These are phyloP conservation scores for Phaeosphaeriaceae sp. DNA, from an alignment of 2,329 filamentous ascomycete species.

Conservation along the genomic window DNA sequence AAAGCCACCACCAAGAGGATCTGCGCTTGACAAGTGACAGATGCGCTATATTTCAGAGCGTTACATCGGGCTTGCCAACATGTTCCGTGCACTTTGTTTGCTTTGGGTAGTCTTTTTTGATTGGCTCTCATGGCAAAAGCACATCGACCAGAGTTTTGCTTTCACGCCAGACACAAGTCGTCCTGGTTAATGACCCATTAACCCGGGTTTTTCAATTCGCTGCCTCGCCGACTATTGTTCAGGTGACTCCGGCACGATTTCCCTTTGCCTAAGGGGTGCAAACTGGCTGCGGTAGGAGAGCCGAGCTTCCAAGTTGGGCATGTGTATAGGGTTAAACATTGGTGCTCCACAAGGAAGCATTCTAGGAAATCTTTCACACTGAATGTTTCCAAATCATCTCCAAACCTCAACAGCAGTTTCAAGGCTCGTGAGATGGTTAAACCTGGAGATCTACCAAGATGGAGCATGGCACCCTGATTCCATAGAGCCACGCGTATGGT, in stretches of 20 bases:
- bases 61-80: constrained; percentile 24
- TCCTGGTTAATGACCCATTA: constrained; percentile 19
- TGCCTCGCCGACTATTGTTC: constrained; percentile 23
- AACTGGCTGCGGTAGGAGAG: too few relatives aligned
- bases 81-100: constrained; percentile 9
- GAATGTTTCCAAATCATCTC: too few relatives aligned
- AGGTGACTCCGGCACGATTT: constrained; percentile 1
- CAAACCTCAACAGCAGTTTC: too few relatives aligned
- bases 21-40: constrained; percentile 17
- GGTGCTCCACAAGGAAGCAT: neutral
- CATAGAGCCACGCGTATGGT: constrained; percentile 31
- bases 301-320: constrained; percentile 1
- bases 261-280: neutral
- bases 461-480: constrained; percentile 12
- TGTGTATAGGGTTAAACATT: neutral
- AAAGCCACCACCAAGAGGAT: constrained; percentile 10
- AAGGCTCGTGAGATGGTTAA: neutral
- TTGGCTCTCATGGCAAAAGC: constrained; percentile 25
- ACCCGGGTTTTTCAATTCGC: constrained; percentile 20
- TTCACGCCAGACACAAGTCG: constrained; percentile 5
- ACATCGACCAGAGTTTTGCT: constrained; percentile 14
- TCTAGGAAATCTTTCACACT: neutral
- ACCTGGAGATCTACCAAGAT: neutral
- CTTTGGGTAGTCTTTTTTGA: constrained; percentile 7
- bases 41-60: constrained; percentile 23